Base-by-base conservation (phyloP, 1,284 basidiomycete genomes). In the Flammula alnicola region DNA sequence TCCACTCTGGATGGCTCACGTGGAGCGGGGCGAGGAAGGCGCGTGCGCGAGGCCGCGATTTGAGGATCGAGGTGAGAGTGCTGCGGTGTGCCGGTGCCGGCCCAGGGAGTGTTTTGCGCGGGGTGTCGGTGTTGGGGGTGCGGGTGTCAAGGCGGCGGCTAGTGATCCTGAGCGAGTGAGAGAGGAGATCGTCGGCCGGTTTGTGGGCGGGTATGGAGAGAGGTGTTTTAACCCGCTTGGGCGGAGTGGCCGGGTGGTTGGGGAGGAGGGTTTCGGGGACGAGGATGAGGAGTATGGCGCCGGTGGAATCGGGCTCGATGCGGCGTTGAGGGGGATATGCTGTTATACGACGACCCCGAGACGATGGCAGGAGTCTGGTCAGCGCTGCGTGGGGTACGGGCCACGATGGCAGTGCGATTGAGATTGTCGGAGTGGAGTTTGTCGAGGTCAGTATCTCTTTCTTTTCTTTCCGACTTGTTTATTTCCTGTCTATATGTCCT, bases 331-430 rank as follows among this genome's bases (percentile, higher is more conserved):
- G 56, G 52, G 48, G 62, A 59, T 60, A 52, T 49, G 58, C 63
- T 57, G 60, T 68, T 57, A 51, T 68, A 56, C 8, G 75, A 75
- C 33, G 80, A 82, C 61, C 81, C 81, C 33, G 76, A 79, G 78
- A 82, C 31, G 88, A 87, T 60, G 84, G 84, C 19, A 68, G 83
- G 46, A 71, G 75, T 16, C 63, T 88, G 57, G 69, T 80, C 32
- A 89, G 86, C 65, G 81, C 80, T 14, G 80, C 80, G 0, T 89
- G 86, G 86, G 86, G 86, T 27, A 82, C 78, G 55, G 82, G 83
- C 4, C 88, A 90, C 57, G 86, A 88, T 52, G 87, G 87, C 22
- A 83, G 83, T 58, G 87, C 83, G 16, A 77, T 90, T 58, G 87
- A 89, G 68, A 76, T 89, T 38, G 60, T 89, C 19, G 70, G 72